Evolutionary conservation across 140 eudicot species (phyloP).

Genomic region (Flaveria floridana): DNA sequence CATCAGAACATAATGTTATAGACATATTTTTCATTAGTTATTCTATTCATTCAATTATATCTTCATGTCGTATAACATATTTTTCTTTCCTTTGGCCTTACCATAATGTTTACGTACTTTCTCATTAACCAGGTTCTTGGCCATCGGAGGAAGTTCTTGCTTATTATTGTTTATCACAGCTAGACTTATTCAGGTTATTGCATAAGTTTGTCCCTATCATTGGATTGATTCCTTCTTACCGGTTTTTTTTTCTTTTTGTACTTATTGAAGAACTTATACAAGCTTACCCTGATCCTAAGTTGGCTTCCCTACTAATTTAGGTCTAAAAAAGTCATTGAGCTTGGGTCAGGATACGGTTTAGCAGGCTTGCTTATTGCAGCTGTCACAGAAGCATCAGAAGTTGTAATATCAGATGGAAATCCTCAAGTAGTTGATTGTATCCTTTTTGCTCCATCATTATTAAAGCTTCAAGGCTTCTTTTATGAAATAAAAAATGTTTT

Average conservation of each 20-base stretch:
- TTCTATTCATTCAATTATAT: neutral
- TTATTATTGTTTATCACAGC: conserved; percentile 69
- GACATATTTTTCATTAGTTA: neutral
- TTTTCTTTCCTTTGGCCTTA: neutral
- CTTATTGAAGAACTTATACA: neutral
- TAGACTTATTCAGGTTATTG: conserved; percentile 65
- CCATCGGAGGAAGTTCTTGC: conserved; percentile 98
- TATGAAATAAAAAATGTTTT: too few species aligned
- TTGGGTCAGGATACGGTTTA: conserved; percentile 94
- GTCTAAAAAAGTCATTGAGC: conserved; percentile 79
- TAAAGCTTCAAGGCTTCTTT: neutral
- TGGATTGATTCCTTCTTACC: neutral
- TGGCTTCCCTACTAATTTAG: conserved; percentile 38
- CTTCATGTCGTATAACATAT: neutral
- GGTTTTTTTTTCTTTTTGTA: neutral
- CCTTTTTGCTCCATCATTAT: conserved; percentile 45
- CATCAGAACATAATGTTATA: neutral
- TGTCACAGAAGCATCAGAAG: conserved; percentile 78
- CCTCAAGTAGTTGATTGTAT: conserved; percentile 99
- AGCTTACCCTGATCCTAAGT: neutral
- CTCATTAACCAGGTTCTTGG: conserved; percentile 74
- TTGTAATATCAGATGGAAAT: conserved; percentile 94
- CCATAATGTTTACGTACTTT: neutral
- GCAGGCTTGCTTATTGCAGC: conserved; percentile 87
- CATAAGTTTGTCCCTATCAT: conserved; percentile 13